Conservation (phyloP, 495 filamentous ascomycete genomes). For the Aspergillus incahuasiensis region DNA sequence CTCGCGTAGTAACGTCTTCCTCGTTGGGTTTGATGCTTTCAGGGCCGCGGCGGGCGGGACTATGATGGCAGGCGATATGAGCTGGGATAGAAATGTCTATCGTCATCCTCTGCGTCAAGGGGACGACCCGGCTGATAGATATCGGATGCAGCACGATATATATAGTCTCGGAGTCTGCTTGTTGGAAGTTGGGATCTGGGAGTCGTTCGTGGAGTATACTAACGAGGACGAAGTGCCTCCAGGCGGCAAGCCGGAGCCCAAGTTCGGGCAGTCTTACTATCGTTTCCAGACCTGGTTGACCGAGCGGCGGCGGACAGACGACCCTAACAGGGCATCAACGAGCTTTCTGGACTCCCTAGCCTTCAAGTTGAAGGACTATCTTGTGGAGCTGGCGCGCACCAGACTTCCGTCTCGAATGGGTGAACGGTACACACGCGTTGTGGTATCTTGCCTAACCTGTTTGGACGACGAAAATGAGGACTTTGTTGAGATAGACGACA, state of each 20-base stretch:
- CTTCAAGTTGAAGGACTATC: not conserved
- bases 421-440: not conserved
- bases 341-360: not conserved
- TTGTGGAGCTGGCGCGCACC: not conserved
- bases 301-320: not conserved
- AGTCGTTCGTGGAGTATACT: constrained; percentile 25
- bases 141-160: constrained; percentile 45
- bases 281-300: not conserved
- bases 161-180: constrained; percentile 47
- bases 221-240: not conserved
- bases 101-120: constrained; percentile 39
- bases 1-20: constrained; percentile 23
- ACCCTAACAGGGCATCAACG: not conserved
- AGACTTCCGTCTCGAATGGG: not conserved
- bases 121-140: constrained; percentile 25
- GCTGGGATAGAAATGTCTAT: constrained; percentile 38
- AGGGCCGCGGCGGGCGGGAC: constrained; percentile 18
- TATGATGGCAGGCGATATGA: constrained; percentile 21
- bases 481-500: not conserved
- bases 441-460: not conserved
- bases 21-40: constrained; percentile 40
- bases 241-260: not conserved
- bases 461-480: not conserved
- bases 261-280: not conserved
- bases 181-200: constrained; percentile 41